A percentile compares a stretch with the other conserved stretches of the same genome.
These are phyloP conservation scores for Barnettozyma californica DNA, from an alignment of 805 yeast genomes.

Conservation along the genomic window DNA sequence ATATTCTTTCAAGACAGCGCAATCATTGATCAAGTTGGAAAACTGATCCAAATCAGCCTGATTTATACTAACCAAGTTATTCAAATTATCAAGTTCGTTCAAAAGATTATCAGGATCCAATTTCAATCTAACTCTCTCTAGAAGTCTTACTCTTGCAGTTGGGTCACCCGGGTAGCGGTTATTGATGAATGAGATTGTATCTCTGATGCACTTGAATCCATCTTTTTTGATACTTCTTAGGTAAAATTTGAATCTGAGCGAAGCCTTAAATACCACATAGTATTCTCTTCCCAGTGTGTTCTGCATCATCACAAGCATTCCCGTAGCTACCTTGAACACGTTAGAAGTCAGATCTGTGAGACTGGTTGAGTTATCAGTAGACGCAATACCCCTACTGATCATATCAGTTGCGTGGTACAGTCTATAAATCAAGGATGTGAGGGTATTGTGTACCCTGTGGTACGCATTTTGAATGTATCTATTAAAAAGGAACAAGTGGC, in stretches of 20 bases:
- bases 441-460: constrained; percentile 15
- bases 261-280: constrained; percentile 23
- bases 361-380: neutral
- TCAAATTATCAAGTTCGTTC: constrained; percentile 17
- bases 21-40: neutral
- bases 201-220: constrained; percentile 22
- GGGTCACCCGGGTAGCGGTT: constrained; percentile 18
- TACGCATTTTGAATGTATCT: constrained; percentile 17
- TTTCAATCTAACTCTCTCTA: constrained; percentile 14
- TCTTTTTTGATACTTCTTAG: constrained; percentile 20
- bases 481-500: constrained; percentile 14
- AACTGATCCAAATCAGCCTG: constrained; percentile 7
- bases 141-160: constrained; percentile 8
- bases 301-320: constrained; percentile 17
- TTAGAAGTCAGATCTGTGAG: constrained; percentile 1
- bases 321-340: constrained; percentile 14
- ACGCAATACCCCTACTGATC: constrained; percentile 13
- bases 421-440: constrained; percentile 14
- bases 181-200: constrained; percentile 19
- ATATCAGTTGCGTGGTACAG: constrained; percentile 21
- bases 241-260: constrained; percentile 20
- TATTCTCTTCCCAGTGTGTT: constrained; percentile 19
- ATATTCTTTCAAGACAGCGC: constrained; percentile 13
- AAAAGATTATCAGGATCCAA: constrained; percentile 13
- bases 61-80: constrained; percentile 11